Conservation (phyloP, 2,329 filamentous ascomycete species). For the Aspergillus carbonarius region DNA sequence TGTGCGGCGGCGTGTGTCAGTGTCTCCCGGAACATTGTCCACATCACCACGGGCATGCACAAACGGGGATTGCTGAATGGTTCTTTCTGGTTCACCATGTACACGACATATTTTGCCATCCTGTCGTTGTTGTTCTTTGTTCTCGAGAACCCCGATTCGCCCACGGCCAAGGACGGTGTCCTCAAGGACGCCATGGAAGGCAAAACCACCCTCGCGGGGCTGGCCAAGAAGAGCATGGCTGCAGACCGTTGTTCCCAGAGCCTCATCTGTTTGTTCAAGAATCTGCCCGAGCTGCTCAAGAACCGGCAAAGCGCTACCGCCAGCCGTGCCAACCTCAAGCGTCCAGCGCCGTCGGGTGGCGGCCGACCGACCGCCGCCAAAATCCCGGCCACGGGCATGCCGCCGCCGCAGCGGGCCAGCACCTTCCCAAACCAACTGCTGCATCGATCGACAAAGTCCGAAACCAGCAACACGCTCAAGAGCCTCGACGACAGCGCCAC, state of each 20-base stretch:
- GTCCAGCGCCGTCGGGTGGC: conserved; percentile 38
- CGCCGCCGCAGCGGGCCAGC: conserved; percentile 36
- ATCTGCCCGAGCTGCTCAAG: conserved; percentile 72
- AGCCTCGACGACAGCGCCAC: conserved; percentile 32
- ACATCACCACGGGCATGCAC: conserved; percentile 66
- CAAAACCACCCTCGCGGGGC: conserved; percentile 73
- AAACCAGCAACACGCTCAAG: conserved; percentile 27
- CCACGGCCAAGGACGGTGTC: conserved; percentile 66
- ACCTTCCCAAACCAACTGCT: conserved; percentile 41
- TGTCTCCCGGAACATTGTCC: conserved; percentile 65
- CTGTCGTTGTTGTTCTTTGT: conserved; percentile 64
- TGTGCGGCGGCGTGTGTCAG: conserved; percentile 66
- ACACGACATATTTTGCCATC: conserved; percentile 67
- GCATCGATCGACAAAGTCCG: conserved; percentile 24
- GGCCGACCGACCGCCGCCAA: not conserved
- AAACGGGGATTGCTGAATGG: conserved; percentile 60
- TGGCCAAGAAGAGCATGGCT: conserved; percentile 82
- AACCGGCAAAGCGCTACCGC: conserved; percentile 49
- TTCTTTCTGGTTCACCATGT: conserved; percentile 68
- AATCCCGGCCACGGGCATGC: conserved; percentile 18
- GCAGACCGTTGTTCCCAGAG: conserved; percentile 81
- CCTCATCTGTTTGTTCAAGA: conserved; percentile 75
- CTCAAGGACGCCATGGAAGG: conserved; percentile 82
- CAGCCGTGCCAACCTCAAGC: conserved; percentile 48
- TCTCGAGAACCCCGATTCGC: conserved; percentile 62